These are phyloP conservation scores for Penicillium desertorum DNA, from an alignment of 495 filamentous ascomycete genomes.

Conservation along the genomic window DNA sequence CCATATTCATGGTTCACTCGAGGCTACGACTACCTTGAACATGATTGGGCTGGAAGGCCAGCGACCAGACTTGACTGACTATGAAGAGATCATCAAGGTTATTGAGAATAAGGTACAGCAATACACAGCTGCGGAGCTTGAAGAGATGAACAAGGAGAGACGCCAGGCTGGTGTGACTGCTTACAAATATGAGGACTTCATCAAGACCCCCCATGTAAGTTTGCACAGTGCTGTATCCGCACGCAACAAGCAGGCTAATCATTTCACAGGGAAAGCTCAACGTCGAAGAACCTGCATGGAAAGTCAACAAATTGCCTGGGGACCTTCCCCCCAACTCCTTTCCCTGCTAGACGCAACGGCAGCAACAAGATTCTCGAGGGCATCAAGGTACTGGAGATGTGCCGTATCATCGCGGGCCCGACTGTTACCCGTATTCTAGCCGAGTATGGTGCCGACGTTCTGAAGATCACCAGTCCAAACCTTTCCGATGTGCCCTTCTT, in stretches of 20 bases:
- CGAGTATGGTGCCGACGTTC: slow-evolving; percentile 65
- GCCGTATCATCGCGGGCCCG: slow-evolving; percentile 60
- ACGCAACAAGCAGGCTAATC: slow-evolving; percentile 17
- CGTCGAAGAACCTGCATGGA: slow-evolving; percentile 53
- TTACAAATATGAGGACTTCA: slow-evolving; percentile 64
- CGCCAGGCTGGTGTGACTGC: slow-evolving; percentile 67
- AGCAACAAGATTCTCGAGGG: slow-evolving; percentile 35
- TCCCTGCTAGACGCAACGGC: slow-evolving; percentile 38
- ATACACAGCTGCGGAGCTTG: slow-evolving; percentile 63
- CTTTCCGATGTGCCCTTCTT: slow-evolving; percentile 77
- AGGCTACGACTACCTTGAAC: slow-evolving; percentile 63
- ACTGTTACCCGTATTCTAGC: slow-evolving; percentile 64
- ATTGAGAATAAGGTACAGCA: slow-evolving; percentile 65
- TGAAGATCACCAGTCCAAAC: slow-evolving; percentile 68
- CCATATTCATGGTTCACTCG: slow-evolving; percentile 77
- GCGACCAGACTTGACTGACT: slow-evolving; percentile 62
- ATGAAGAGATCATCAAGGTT: slow-evolving; percentile 62
- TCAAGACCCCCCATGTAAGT: slow-evolving; percentile 58
- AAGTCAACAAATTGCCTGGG: slow-evolving; percentile 47
- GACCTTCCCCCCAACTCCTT: slow-evolving; percentile 55
- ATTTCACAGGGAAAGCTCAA: slow-evolving; percentile 46
- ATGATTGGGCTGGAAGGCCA: slow-evolving; percentile 71
- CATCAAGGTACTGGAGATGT: slow-evolving; percentile 63
- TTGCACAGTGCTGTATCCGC: slow-evolving; percentile 13
- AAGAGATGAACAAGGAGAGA: slow-evolving; percentile 59